Conservation (phyloP, 208 protist genomes). For the Naegleria lovaniensis region DNA sequence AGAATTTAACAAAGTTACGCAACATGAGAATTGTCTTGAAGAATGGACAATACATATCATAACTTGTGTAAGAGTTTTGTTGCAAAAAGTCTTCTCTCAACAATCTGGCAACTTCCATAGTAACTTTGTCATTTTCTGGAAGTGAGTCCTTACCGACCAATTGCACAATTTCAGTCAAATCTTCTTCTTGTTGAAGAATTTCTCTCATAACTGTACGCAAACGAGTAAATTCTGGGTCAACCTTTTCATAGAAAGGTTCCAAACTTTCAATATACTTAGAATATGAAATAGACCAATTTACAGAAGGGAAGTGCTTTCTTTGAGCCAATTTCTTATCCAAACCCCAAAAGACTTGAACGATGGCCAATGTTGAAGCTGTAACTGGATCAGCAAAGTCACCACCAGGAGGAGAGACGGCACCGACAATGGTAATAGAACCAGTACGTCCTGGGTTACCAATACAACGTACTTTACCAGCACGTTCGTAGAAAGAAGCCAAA, state of each 20-base stretch:
- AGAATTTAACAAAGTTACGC: constrained; percentile 94
- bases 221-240: constrained; percentile 88
- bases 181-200: constrained; percentile 98
- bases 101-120: constrained; percentile 97
- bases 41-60: constrained; percentile 92
- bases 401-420: constrained; percentile 97
- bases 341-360: constrained; percentile 99
- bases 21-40: constrained; percentile 98
- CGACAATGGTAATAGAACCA: constrained; percentile 98
- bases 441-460: constrained; percentile 87
- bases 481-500: constrained; percentile 99
- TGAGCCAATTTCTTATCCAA: constrained; percentile 99
- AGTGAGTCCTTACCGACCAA: constrained; percentile 99
- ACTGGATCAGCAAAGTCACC: constrained; percentile 99
- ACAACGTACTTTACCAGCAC: constrained; percentile 84
- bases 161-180: constrained; percentile 99
- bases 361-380: constrained; percentile 95
- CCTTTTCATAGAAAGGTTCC: constrained; percentile 92
- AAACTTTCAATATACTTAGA: constrained; percentile 96
- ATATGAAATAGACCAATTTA: constrained; percentile 99
- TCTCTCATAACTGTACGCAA: constrained; percentile 81
- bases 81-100: constrained; percentile 99
- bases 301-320: constrained; percentile 99
- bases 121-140: constrained; percentile 97
- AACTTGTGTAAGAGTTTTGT: constrained; percentile 98